phyloP scores from a whole-genome alignment of 345 rosid genomes.

The Rhodomyrtus tomentosa region DNA sequence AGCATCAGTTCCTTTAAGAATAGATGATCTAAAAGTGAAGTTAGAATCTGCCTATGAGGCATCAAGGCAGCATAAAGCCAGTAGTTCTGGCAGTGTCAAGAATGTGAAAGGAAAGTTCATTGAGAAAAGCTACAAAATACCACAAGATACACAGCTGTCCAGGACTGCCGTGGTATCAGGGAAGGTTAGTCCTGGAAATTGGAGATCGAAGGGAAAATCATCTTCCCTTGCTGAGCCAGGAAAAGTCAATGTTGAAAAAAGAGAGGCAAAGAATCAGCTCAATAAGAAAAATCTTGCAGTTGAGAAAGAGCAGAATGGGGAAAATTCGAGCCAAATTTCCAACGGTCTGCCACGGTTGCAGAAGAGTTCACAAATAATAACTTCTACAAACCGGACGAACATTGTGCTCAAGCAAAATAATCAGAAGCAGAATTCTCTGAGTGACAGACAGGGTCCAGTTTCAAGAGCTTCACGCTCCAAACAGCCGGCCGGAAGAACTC shows the following conservation, averaged over 20 bases:
- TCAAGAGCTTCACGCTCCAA: slow-evolving; percentile 21
- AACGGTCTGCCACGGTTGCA: slow-evolving; percentile 23
- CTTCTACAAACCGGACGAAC: slow-evolving; percentile 14
- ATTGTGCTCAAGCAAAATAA: slow-evolving; percentile 47
- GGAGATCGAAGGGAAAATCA: slow-evolving; percentile 31
- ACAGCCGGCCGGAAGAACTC: slow-evolving; percentile 22
- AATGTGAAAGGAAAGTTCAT: slow-evolving; percentile 18
- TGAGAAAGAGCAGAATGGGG: slow-evolving; percentile 38
- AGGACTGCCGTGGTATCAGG: slow-evolving; percentile 10
- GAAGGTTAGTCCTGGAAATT: slow-evolving; percentile 20
- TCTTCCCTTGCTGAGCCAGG: slow-evolving; percentile 25
- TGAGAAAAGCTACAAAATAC: slow-evolving; percentile 20
- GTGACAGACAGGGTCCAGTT: slow-evolving; percentile 18
- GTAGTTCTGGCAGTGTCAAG: slow-evolving; percentile 6
- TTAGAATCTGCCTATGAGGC: slow-evolving; percentile 48
- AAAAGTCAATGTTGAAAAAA: slow-evolving; percentile 31
- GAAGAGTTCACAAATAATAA: slow-evolving; percentile 26
- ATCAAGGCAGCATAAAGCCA: slow-evolving; percentile 30
- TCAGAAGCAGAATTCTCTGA: slow-evolving; percentile 57
- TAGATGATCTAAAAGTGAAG: slow-evolving; percentile 64
- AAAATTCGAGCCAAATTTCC: slow-evolving; percentile 14
- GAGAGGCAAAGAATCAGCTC: slow-evolving; percentile 20
- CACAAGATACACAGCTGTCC: slow-evolving; percentile 6
- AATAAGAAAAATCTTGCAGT: slow-evolving; percentile 16
- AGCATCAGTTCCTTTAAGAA: slow-evolving; percentile 60